These are phyloP conservation scores for Xanthoparmelia taractica DNA, from an alignment of 495 filamentous ascomycete species.

Conservation along the genomic window DNA sequence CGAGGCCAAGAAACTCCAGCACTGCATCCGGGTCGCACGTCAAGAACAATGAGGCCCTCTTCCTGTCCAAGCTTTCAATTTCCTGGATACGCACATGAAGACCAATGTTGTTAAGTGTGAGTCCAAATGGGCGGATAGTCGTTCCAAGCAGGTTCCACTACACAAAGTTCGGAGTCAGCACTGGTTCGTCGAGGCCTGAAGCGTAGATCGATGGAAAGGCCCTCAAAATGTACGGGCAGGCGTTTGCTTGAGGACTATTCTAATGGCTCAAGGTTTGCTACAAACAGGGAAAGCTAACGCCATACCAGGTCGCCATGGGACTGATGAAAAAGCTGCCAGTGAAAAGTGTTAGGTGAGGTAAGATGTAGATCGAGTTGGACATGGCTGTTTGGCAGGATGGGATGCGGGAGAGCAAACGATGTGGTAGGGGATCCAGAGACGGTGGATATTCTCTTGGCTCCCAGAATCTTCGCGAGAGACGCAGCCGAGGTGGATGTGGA, in stretches of 20 bases:
- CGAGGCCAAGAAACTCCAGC: conserved; percentile 52
- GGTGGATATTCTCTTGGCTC: conserved; percentile 11
- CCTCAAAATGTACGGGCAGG: too few species aligned
- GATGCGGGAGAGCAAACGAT: conserved; percentile 48
- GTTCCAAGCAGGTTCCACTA: conserved; percentile 54
- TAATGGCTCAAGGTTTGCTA: too few species aligned
- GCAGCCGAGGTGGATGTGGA: conserved; percentile 7
- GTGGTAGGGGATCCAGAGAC: conserved; percentile 16
- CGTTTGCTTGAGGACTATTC: too few species aligned
- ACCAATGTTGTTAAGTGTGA: conserved; percentile 53
- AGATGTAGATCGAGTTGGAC: conserved; percentile 60
- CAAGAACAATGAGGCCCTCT: conserved; percentile 48
- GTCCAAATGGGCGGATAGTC: conserved; percentile 51
- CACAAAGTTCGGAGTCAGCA: too few species aligned
- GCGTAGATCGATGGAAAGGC: too few species aligned
- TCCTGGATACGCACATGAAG: conserved; percentile 54
- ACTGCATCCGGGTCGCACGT: conserved; percentile 45
- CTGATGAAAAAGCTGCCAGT: conserved; percentile 55
- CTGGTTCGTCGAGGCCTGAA: too few species aligned
- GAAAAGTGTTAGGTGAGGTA: conserved; percentile 38
- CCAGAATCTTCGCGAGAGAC: conserved; percentile 12
- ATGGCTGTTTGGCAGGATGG: conserved; percentile 29
- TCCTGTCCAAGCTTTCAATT: conserved; percentile 49
- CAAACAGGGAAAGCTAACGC: too few species aligned
- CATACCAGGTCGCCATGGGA: conserved; percentile 56